Percentiles rank a stretch among this genome's conserved stretches.
These are phyloP conservation scores for Pugionium cornutum DNA, from an alignment of 345 rosid species.

Conservation along the genomic window DNA sequence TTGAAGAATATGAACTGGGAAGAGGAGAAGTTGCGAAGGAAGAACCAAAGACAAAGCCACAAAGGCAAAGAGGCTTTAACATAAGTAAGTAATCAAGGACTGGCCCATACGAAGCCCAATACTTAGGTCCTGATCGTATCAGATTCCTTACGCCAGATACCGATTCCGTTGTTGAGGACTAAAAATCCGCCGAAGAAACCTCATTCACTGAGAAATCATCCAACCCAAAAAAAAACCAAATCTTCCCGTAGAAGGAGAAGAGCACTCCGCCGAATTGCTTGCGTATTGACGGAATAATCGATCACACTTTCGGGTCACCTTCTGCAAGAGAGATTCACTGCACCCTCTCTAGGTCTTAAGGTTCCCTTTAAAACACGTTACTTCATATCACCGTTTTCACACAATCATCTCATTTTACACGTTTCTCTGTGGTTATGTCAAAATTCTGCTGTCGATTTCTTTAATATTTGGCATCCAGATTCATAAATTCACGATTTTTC, in stretches of 20 bases:
- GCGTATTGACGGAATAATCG: neutral
- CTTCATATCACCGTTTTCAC: constrained; percentile 1
- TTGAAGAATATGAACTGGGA: too few species aligned
- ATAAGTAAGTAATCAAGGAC: neutral
- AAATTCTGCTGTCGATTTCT: neutral
- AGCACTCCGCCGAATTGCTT: neutral
- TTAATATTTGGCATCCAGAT: neutral
- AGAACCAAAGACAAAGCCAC: too few species aligned
- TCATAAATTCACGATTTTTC: neutral
- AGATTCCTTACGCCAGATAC: constrained; percentile 24
- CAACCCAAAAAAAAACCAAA: neutral
- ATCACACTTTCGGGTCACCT: neutral
- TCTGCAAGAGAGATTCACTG: neutral
- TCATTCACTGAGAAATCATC: constrained; percentile 20
- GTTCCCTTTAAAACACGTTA: neutral
- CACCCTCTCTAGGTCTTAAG: constrained; percentile 9
- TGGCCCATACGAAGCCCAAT: constrained; percentile 6
- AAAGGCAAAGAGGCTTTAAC: neutral
- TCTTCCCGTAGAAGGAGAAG: neutral
- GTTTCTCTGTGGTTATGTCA: neutral
- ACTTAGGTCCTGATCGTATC: neutral
- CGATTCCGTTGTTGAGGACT: constrained; percentile 20
- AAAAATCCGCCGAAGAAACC: constrained; percentile 26
- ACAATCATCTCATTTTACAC: constrained; percentile 1
- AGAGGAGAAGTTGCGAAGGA: too few species aligned